Base-by-base conservation (phyloP, 495 filamentous ascomycete genomes). In the Xylaria curta region DNA sequence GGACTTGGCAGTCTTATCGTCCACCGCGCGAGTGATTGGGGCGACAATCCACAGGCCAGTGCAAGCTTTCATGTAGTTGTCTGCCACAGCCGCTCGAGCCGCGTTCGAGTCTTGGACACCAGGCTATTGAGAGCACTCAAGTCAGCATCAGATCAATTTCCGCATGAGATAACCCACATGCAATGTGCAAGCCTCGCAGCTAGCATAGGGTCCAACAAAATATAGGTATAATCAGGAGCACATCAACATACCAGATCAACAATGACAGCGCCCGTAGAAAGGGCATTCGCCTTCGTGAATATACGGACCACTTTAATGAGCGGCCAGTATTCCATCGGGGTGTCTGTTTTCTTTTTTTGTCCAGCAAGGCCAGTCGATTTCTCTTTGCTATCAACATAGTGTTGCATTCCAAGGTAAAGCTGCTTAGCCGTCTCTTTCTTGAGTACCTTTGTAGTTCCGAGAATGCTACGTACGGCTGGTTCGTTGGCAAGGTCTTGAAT, bases 31-130 rank as follows among this genome's bases (percentile, higher is more conserved):
- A 24, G 81, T 88, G 53, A 92, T 92, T 0, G 90, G 89, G 0
- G 89, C 87, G 19, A 92, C 87, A 66, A 93, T 87, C 88, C 88
- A 91, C 1, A 88, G 68, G 15, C 83, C 82, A 42, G 81, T 82
- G 66, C 85, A 87, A 9, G 82, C 79, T 73, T 90, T 87, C 81
- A 91, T 88, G 74, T 92, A 93, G 2, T 82, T 84, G 21, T 85
- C 81, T 0, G 89, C 89, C 13, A 92, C 87, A 0, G 85, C 86
- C 8, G 86, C 84, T 56, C 91, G 83, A 36, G 89, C 91, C 2
- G 87, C 84, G 76, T 93, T 94, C 0, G 88, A 86, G 76, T 92
- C 90, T 56, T 89, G 86, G 5, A 87, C 81, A 69, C 89, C 89
- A 3, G 91, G 91, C 67, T 84, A 70, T 4, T 40, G 59, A n/a